Evolutionary conservation across 2,329 filamentous ascomycete species (phyloP).

Genomic region (Cryphonectria radicalis): DNA sequence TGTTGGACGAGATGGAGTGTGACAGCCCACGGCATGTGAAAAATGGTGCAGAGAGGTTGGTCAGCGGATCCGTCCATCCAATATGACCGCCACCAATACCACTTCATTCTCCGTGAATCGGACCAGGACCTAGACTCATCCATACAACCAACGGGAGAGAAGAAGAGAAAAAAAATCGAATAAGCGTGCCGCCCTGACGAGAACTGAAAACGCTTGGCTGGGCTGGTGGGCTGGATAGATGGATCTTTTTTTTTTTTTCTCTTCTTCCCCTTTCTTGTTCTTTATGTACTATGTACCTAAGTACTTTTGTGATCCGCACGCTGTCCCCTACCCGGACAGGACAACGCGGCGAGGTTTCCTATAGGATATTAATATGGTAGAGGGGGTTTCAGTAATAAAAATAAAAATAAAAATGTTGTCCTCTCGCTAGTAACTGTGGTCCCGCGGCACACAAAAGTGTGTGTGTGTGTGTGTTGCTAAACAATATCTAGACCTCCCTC

Average conservation of each 20-base stretch:
- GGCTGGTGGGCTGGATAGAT: not conserved
- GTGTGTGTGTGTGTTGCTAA: too few relatives aligned
- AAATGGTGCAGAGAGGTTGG: not conserved
- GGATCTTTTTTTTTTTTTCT: not conserved
- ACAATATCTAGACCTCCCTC: too few relatives aligned
- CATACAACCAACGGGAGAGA: not conserved
- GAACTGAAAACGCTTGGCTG: not conserved
- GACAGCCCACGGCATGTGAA: constrained; percentile 10
- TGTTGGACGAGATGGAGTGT: constrained; percentile 12
- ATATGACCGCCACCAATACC: too few relatives aligned
- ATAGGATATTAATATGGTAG: not conserved
- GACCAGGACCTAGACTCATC: not conserved
- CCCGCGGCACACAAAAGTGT: not conserved
- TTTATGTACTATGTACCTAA: not conserved
- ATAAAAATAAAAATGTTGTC: too few relatives aligned
- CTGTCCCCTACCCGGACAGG: not conserved
- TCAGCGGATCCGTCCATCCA: constrained; percentile 5
- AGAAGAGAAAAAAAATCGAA: not conserved
- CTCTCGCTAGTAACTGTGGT: not conserved
- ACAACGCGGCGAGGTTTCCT: not conserved
- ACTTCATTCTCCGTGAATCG: too few relatives aligned
- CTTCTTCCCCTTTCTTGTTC: too few relatives aligned
- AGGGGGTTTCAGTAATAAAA: too few relatives aligned
- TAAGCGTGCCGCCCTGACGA: not conserved
- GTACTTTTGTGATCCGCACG: not conserved